Evolutionary conservation across 2,329 filamentous ascomycete genomes (phyloP).

Genomic region (Metarhizium guizhouense): DNA sequence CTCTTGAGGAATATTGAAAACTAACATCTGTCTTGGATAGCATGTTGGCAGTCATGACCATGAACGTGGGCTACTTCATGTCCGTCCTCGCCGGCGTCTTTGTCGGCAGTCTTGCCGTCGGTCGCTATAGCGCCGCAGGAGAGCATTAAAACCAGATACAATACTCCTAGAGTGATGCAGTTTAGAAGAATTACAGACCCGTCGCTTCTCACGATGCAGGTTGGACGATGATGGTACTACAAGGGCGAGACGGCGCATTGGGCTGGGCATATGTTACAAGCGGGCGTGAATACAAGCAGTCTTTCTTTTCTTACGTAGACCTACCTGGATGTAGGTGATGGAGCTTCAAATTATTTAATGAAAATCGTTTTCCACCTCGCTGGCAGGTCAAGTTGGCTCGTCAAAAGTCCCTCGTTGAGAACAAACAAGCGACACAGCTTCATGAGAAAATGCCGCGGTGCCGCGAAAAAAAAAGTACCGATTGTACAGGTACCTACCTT

Average conservation of each 20-base stretch:
- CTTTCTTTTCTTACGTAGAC: too few relatives aligned
- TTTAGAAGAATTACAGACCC: not conserved
- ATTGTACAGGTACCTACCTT: slow-evolving; percentile 31
- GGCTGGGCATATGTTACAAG: too few relatives aligned
- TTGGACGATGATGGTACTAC: too few relatives aligned
- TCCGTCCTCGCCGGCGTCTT: slow-evolving; percentile 75
- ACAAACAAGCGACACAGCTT: not conserved
- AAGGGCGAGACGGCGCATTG: too few relatives aligned
- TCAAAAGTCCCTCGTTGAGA: too few relatives aligned
- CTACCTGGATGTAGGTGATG: too few relatives aligned
- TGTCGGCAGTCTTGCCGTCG: slow-evolving; percentile 73
- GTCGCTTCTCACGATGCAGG: not conserved
- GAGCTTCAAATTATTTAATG: too few relatives aligned
- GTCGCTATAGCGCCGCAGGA: slow-evolving; percentile 50
- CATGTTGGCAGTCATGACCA: slow-evolving; percentile 88
- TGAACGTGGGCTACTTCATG: slow-evolving; percentile 78
- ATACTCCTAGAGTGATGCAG: not conserved
- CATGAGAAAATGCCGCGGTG: slow-evolving; percentile 11
- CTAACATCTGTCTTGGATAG: slow-evolving; percentile 32
- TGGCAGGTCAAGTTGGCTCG: too few relatives aligned
- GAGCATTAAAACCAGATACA: slow-evolving; percentile 32
- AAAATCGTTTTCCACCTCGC: too few relatives aligned
- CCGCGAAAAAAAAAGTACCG: slow-evolving; percentile 12
- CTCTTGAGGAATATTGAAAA: too few relatives aligned
- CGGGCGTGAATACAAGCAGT: too few relatives aligned